phyloP scores from a whole-genome alignment of 2,329 filamentous ascomycete genomes.

The Colletotrichum spinosum region DNA sequence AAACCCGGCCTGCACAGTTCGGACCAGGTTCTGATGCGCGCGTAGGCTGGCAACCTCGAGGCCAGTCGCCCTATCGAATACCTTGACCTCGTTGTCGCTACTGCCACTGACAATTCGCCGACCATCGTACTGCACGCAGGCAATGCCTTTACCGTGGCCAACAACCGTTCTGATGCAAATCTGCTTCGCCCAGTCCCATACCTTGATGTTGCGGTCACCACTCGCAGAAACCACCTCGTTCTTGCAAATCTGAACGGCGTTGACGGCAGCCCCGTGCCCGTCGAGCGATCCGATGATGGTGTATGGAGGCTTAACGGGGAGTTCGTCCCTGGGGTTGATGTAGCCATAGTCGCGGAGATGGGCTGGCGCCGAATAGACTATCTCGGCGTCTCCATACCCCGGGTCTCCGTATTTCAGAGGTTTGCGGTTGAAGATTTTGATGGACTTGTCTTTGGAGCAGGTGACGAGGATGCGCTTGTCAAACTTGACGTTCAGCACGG shows the following conservation, averaged over 20 bases:
- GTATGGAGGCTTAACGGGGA: slow-evolving; percentile 72
- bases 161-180: slow-evolving; percentile 81
- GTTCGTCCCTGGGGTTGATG: slow-evolving; percentile 56
- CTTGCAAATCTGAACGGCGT: slow-evolving; percentile 90
- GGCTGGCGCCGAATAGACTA: slow-evolving; percentile 64
- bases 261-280: slow-evolving; percentile 92
- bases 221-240: slow-evolving; percentile 94
- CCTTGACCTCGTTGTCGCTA: slow-evolving; percentile 94
- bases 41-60: slow-evolving; percentile 90
- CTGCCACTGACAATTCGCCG: slow-evolving; percentile 94
- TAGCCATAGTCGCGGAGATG: slow-evolving; percentile 67
- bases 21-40: slow-evolving; percentile 85
- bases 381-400: slow-evolving; percentile 60
- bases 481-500: slow-evolving; percentile 92
- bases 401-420: slow-evolving; percentile 71
- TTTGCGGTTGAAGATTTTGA: slow-evolving; percentile 93
- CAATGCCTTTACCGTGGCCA: slow-evolving; percentile 94
- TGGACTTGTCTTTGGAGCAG: slow-evolving; percentile 96
- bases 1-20: slow-evolving; percentile 95
- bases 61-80: slow-evolving; percentile 88
- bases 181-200: slow-evolving; percentile 91
- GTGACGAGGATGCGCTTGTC: slow-evolving; percentile 93
- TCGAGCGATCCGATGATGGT: slow-evolving; percentile 82
- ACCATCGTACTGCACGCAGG: slow-evolving; percentile 96
- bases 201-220: slow-evolving; percentile 91